phyloP scores from a whole-genome alignment of 805 yeast genomes.

The Kazachstania taianensis region DNA sequence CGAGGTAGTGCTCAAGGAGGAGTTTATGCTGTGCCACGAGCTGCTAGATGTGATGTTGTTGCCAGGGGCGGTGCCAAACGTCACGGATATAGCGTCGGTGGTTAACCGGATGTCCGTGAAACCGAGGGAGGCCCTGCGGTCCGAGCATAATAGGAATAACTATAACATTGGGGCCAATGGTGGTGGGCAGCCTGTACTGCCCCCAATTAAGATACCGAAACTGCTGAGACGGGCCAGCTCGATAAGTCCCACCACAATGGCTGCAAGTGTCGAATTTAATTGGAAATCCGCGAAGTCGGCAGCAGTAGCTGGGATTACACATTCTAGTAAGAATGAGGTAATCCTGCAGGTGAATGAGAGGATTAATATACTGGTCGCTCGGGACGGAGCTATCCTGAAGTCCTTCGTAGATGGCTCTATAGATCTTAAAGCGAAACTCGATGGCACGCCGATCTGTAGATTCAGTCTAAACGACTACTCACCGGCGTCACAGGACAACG shows the following conservation, averaged over 20 bases:
- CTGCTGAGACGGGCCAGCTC: slow-evolving; percentile 1
- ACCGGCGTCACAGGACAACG: slow-evolving; percentile 20
- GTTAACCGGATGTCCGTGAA: slow-evolving; percentile 17
- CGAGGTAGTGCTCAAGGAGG: slow-evolving; percentile 47
- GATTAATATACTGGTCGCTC: slow-evolving; percentile 57
- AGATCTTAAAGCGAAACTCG: slow-evolving; percentile 55
- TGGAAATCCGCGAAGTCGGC: not conserved
- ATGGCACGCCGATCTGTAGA: slow-evolving; percentile 77
- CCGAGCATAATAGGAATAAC: not conserved
- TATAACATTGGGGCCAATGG: not conserved
- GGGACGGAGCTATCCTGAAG: slow-evolving; percentile 52
- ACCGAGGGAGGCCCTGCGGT: slow-evolving; percentile 7
- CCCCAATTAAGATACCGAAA: slow-evolving; percentile 38
- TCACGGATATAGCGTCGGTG: slow-evolving; percentile 22
- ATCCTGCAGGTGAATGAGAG: slow-evolving; percentile 68
- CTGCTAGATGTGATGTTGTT: slow-evolving; percentile 57
- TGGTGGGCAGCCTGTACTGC: too few species aligned
- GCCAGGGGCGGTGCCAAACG: slow-evolving; percentile 21
- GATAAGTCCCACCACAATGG: slow-evolving; percentile 1
- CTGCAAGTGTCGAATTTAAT: too few species aligned
- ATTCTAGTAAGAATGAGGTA: slow-evolving; percentile 57
- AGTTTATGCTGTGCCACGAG: slow-evolving; percentile 65
- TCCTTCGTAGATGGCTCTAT: slow-evolving; percentile 72
- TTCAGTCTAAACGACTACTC: slow-evolving; percentile 57
- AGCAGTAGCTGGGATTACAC: not conserved